Evolutionary conservation across 2,329 filamentous ascomycete species (phyloP).

Genomic region (Aspergillus sp.): DNA sequence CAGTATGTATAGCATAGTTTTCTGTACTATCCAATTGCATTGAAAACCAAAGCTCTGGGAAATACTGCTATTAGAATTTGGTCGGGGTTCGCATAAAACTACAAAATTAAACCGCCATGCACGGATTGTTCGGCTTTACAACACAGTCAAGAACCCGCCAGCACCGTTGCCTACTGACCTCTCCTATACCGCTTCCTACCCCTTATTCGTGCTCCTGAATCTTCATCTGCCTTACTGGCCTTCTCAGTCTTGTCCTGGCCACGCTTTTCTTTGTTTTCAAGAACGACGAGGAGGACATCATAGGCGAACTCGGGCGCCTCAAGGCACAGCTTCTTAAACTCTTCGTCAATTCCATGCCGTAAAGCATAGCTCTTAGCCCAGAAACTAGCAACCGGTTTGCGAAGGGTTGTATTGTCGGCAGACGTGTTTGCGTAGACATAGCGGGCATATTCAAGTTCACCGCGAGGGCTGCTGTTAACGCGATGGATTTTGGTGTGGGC

Average conservation of each 20-base stretch:
- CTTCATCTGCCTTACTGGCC: slow-evolving; percentile 4
- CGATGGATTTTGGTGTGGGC: slow-evolving; percentile 87
- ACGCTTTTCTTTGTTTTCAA: slow-evolving; percentile 40
- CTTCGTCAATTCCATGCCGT: slow-evolving; percentile 73
- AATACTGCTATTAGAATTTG: no score
- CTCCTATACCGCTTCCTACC: slow-evolving; percentile 32
- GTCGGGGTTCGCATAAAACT: no score
- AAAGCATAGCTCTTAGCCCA: slow-evolving; percentile 79
- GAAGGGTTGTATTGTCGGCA: slow-evolving; percentile 61
- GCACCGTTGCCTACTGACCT: slow-evolving; percentile 12
- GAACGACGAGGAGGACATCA: slow-evolving; percentile 64
- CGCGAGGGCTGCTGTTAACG: slow-evolving; percentile 76
- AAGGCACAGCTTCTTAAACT: slow-evolving; percentile 77
- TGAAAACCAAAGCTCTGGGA: neutral
- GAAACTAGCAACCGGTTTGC: slow-evolving; percentile 78
- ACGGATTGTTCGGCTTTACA: no score
- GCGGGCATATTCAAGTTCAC: slow-evolving; percentile 84
- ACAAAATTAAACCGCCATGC: no score
- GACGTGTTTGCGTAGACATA: slow-evolving; percentile 77
- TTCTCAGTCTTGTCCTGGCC: slow-evolving; percentile 27
- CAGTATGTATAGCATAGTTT: no score
- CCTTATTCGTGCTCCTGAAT: slow-evolving; percentile 28
- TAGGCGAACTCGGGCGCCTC: slow-evolving; percentile 89
- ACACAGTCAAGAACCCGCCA: no score
- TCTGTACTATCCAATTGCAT: neutral